Percentiles rank a stretch among this genome's conserved stretches.
Evolutionary conservation across 331 rosid species (phyloP).

Genomic region (Rosa hybrid): DNA sequence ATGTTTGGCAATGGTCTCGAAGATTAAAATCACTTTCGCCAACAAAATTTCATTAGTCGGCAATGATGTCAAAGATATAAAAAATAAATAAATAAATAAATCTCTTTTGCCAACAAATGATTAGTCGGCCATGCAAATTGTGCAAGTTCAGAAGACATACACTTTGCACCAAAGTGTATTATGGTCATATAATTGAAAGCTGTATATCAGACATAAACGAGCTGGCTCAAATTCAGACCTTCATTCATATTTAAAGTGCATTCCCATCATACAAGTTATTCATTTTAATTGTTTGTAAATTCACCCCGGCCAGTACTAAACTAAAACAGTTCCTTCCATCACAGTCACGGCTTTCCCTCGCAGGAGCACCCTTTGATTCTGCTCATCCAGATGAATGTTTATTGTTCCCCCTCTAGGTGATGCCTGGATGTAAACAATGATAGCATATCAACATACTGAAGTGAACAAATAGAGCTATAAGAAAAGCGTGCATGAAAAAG

Average conservation of each 20-base stretch:
- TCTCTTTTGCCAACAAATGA: no score
- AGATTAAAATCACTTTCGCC: no score
- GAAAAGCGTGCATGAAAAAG: background rate
- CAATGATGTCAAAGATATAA: no score
- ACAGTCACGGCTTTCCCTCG: slow-evolving; percentile 74
- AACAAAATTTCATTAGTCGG: no score
- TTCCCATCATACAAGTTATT: background rate
- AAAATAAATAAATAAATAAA: no score
- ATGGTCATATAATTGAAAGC: background rate
- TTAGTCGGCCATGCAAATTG: no score
- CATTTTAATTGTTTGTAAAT: background rate
- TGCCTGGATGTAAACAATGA: slow-evolving; percentile 46
- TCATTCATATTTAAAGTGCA: background rate
- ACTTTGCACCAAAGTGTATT: no score
- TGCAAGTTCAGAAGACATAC: no score
- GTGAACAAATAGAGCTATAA: slow-evolving; percentile 1
- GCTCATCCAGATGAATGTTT: slow-evolving; percentile 53
- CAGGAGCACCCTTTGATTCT: slow-evolving; percentile 64
- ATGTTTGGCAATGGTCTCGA: no score
- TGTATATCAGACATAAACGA: background rate
- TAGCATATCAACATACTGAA: background rate
- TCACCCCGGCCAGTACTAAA: slow-evolving; percentile 15
- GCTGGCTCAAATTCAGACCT: background rate
- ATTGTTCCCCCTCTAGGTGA: slow-evolving; percentile 73
- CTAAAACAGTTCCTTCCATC: slow-evolving; percentile 71